Conservation (phyloP, 2,329 filamentous ascomycete genomes). For the Tolypocladium tundrense region DNA sequence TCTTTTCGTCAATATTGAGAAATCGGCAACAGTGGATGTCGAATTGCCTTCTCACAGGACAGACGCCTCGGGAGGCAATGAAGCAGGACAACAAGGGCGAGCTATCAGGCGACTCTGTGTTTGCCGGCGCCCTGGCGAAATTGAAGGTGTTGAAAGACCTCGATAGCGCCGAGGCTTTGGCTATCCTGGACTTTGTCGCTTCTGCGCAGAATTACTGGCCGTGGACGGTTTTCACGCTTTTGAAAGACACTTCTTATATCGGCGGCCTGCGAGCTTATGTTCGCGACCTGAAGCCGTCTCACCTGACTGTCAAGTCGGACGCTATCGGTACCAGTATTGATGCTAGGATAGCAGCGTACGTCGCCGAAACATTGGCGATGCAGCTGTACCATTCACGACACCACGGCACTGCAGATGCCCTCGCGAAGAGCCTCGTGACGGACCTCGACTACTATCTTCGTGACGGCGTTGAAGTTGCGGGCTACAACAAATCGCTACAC, state of each 20-base stretch:
- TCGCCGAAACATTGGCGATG: constrained; percentile 84
- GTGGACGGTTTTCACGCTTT: constrained; percentile 77
- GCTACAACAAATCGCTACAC: constrained; percentile 83
- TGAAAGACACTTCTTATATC: constrained; percentile 65
- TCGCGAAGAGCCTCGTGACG: constrained; percentile 61
- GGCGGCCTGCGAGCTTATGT: constrained; percentile 62
- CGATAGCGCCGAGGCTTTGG: constrained; percentile 54
- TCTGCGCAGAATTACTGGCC: constrained; percentile 91
- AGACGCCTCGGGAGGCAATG: constrained; percentile 67
- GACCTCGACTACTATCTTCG: constrained; percentile 72
- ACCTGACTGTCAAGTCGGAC: constrained; percentile 42
- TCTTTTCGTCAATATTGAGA: constrained; percentile 77
- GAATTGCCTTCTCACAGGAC: constrained; percentile 82
- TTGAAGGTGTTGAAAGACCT: constrained; percentile 56
- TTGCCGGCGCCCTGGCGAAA: constrained; percentile 62
- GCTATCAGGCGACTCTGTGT: constrained; percentile 49
- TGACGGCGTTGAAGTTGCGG: constrained; percentile 66
- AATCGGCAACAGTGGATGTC: constrained; percentile 95
- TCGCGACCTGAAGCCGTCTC: constrained; percentile 41
- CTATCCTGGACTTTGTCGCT: constrained; percentile 78
- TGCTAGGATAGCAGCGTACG: constrained; percentile 65
- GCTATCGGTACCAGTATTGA: constrained; percentile 48
- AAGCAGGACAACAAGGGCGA: constrained; percentile 43
- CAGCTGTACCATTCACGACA: constrained; percentile 81
- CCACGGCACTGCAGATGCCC: constrained; percentile 51